Evolutionary conservation across 2,329 filamentous ascomycete genomes (phyloP), one percentile per base, ranked within the genome.

Genomic region (Domatiomyces catenatus): DNA sequence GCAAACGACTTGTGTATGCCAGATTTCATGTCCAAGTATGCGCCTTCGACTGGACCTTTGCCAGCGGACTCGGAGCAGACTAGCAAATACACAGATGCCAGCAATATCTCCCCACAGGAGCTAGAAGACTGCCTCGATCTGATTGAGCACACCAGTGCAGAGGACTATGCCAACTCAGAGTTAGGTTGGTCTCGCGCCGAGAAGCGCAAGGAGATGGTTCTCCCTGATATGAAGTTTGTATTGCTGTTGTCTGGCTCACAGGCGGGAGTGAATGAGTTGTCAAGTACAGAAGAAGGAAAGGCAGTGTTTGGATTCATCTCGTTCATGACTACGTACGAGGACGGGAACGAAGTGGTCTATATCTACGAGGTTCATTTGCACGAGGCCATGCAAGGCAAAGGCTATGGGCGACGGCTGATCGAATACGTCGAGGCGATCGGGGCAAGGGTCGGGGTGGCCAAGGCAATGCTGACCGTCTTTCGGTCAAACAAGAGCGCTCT

Each of bases 401-500:
- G 76, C 0, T 52, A 81, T 2, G 79, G 78, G 1, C 65, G 58
- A 26, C 63, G 68, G 39, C 60, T 81, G 51, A 71, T 82, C 64
- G 49, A 55, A 1, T 54, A 70, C 44, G 71, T 71, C 15, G 74
- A 78, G 58, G 53, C 59, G 1, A 67, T 76, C 24, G 76, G 73
- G 8, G 52, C 58, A 22, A 65, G 64, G 1, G 64, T 73, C 15
- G 69, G 69, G 0, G 60, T 79, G 52, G 62, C 67, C 48, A 80
- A 80, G 64, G 66, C 69, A 10, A 81, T 81, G 78, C 64, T 81
- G 62, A 80, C 77, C 1, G 75, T 78, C 17, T 80, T 80, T 60
- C 69, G 63, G 53, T 67, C 67, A 26, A 81, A 81, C 58, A 52
- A 54, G 15, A 60, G 56, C 6, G 77, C 74, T 1, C 58, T 65